Base-by-base conservation (phyloP, 2,329 filamentous ascomycete genomes). In the Penicillium sp. region DNA sequence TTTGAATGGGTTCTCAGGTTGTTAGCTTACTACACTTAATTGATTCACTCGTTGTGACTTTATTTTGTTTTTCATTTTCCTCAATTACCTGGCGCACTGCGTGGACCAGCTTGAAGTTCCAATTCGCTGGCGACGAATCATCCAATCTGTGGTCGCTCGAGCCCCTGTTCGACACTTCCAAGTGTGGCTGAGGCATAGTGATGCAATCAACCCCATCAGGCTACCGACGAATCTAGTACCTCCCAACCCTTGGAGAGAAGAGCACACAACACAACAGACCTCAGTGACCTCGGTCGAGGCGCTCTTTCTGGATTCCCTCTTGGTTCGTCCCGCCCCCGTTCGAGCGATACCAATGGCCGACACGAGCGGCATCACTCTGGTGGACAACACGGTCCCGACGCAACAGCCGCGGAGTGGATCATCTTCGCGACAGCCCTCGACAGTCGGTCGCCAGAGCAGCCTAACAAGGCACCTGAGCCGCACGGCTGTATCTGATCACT, bases 381-480 rank as follows among this genome's bases (percentile, higher is more conserved):
- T 73, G 52, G 72, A 74, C 54, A 69, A 70, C 43, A 73, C 71
- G 13, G 43, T 53, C 26, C 55, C 68, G 8, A 49, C 52, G 24
- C 58, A 62, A 46, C 58, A 55, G 6, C 44, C 53, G 4, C 48
- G 56, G 8, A 54, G 55, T 48, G 63, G 60, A 5, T 55, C 57
- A 6, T 50, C 34, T 51, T 54, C 29, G 52, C 58, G 13, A 52
- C 55, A 39, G 52, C 39, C 54, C 49, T 52, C 50, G 54, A 55
- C 51, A 41, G 48, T 39, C 46, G 55, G 48, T 54, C 59, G 51
- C 44, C 48, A 48, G 50, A 57, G 43, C 37, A 53, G 50, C 5
- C 39, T 70, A 3, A 47, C 62, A 7, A 66, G 62, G 49, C 60
- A 56, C n/a, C 43, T 68, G 9, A 67, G 64, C 11, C 62, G 54